phyloP scores from a whole-genome alignment of 495 filamentous ascomycete species.

The Penicillium diatomitis region DNA sequence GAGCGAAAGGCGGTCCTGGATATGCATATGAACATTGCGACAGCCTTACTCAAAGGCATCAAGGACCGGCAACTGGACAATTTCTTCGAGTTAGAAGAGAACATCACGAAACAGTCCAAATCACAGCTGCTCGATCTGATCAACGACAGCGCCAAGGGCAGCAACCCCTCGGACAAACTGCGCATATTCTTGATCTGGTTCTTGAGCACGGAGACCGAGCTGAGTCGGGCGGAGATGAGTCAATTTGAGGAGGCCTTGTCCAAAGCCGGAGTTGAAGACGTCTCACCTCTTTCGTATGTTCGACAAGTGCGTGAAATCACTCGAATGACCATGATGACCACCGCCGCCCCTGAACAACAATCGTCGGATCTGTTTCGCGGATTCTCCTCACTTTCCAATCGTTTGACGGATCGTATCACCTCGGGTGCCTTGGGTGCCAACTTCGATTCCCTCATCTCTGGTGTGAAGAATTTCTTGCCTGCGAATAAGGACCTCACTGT shows the following conservation, averaged over 20 bases:
- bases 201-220: constrained; percentile 86
- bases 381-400: constrained; percentile 79
- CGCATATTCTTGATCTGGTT: constrained; percentile 96
- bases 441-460: constrained; percentile 91
- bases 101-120: constrained; percentile 86
- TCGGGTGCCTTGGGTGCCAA: constrained; percentile 83
- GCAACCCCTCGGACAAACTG: constrained; percentile 78
- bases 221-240: constrained; percentile 70
- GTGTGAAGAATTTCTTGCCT: constrained; percentile 96
- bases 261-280: constrained; percentile 58
- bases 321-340: constrained; percentile 98
- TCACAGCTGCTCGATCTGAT: constrained; percentile 82
- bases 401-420: constrained; percentile 87
- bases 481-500: constrained; percentile 91
- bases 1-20: constrained; percentile 87
- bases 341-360: constrained; percentile 58
- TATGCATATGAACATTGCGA: constrained; percentile 99
- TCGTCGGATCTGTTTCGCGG: constrained; percentile 76
- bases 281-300: constrained; percentile 73
- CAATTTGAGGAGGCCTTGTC: constrained; percentile 82
- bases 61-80: constrained; percentile 93
- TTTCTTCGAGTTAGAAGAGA: constrained; percentile 93
- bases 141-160: constrained; percentile 71
- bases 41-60: constrained; percentile 74
- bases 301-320: constrained; percentile 89